These are phyloP conservation scores for Lophiotrema nucula DNA, from an alignment of 495 filamentous ascomycete species.

Conservation along the genomic window DNA sequence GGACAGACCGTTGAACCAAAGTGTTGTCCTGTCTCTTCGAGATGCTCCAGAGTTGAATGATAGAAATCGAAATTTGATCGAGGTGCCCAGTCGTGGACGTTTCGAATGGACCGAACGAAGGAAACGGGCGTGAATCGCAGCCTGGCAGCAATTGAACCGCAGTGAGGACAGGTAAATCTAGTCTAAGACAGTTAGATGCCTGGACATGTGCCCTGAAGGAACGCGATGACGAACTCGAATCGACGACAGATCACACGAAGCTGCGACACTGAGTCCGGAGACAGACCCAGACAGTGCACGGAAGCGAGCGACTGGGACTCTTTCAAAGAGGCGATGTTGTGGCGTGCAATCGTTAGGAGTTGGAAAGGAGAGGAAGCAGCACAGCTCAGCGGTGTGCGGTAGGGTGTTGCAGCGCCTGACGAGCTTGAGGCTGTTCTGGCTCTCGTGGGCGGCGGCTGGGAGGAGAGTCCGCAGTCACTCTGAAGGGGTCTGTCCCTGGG, in stretches of 20 bases:
- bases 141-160: background rate
- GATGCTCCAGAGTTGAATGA: background rate
- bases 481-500: background rate
- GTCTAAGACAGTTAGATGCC: background rate
- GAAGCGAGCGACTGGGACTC: conserved; percentile 5
- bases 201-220: background rate
- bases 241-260: conserved; percentile 14
- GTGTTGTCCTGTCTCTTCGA: background rate
- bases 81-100: background rate
- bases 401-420: conserved; percentile 6
- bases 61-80: background rate
- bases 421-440: background rate
- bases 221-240: conserved; percentile 14
- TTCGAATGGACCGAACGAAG: background rate
- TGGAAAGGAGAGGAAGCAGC: conserved; percentile 29
- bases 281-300: background rate
- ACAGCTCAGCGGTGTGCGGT: conserved; percentile 29
- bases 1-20: background rate
- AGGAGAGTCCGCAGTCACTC: background rate
- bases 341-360: background rate
- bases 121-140: too few species aligned
- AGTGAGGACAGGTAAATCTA: background rate
- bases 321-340: conserved; percentile 31
- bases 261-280: conserved; percentile 9
- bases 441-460: background rate